Evolutionary conservation across 176 grass and related monocot genomes (phyloP).

Genomic region (Bonia amplexicaulis): DNA sequence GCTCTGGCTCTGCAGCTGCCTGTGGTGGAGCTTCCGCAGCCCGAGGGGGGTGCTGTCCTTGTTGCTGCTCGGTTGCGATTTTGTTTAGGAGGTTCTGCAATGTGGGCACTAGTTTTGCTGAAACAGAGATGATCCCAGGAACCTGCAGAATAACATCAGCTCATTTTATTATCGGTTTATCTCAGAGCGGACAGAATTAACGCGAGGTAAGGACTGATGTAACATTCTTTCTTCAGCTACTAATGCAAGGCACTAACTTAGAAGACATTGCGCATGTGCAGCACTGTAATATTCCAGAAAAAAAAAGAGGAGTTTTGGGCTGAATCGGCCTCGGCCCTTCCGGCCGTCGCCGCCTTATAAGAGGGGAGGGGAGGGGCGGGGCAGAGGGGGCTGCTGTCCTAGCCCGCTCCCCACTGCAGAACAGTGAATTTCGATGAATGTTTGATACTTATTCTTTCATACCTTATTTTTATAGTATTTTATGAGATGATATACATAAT

Average conservation of each 20-base stretch:
- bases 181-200: background rate
- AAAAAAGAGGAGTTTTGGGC: no score
- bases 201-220: background rate
- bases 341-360: no score
- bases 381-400: no score
- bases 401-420: no score
- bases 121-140: slow-evolving; percentile 67
- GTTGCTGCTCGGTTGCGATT: slow-evolving; percentile 37
- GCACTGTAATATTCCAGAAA: no score
- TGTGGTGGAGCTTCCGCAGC: slow-evolving; percentile 17
- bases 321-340: no score
- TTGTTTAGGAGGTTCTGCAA: slow-evolving; percentile 65
- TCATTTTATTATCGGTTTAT: background rate
- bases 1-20: background rate
- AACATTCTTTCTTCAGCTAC: background rate
- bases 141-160: slow-evolving; percentile 38
- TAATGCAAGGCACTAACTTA: background rate
- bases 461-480: no score
- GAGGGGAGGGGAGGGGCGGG: no score
- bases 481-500: no score
- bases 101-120: slow-evolving; percentile 58
- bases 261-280: background rate
- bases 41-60: slow-evolving; percentile 36
- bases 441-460: no score
- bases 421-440: no score